Conservation (phyloP, 345 rosid genomes). For the Geranium rotundifolium region DNA sequence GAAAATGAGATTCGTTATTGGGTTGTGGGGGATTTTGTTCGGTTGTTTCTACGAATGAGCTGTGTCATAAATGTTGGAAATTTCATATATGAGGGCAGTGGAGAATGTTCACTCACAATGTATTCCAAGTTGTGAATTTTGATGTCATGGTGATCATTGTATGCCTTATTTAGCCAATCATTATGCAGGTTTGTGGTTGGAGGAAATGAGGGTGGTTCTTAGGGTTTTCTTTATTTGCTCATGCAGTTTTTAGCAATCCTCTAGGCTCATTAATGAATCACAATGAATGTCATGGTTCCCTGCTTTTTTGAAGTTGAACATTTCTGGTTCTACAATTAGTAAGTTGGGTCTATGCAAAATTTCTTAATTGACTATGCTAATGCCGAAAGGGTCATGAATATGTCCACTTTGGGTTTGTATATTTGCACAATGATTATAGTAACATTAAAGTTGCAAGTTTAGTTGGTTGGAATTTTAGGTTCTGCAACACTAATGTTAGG, state of each 20-base stretch:
- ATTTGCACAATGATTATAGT: too few relatives aligned
- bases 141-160: neutral
- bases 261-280: neutral
- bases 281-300: neutral
- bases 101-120: neutral
- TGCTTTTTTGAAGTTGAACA: too few relatives aligned
- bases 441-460: too few relatives aligned
- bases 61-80: neutral
- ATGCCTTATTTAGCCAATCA: neutral
- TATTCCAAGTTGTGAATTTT: neutral
- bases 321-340: too few relatives aligned
- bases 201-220: too few relatives aligned
- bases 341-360: too few relatives aligned
- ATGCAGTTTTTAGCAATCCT: neutral
- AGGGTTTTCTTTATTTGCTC: too few relatives aligned
- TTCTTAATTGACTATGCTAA: too few relatives aligned
- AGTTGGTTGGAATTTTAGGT: too few relatives aligned
- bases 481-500: too few relatives aligned
- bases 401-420: too few relatives aligned
- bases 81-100: neutral
- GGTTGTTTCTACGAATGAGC: neutral
- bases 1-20: neutral
- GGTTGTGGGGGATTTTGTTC: neutral
- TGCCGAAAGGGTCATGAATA: too few relatives aligned
- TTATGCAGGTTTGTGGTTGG: neutral